Conservation (phyloP, 805 yeast species). For the Isabelozyma gotoi region DNA sequence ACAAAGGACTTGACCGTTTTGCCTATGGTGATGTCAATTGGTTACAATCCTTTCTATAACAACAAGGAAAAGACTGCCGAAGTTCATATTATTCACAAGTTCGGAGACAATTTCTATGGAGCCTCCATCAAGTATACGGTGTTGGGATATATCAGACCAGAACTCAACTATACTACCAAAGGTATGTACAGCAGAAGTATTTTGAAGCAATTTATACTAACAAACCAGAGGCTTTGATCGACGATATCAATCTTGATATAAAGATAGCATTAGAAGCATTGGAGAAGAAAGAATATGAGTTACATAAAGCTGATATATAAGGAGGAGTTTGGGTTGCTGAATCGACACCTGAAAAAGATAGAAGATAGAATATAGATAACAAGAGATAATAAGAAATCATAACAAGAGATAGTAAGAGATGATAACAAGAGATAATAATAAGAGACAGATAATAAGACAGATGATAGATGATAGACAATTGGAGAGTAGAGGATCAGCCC, state of each 20-base stretch:
- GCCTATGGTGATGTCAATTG: slow-evolving; percentile 95
- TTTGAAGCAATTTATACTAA: slow-evolving; percentile 14
- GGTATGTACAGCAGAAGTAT: slow-evolving; percentile 21
- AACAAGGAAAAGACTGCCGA: slow-evolving; percentile 83
- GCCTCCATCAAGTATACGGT: slow-evolving; percentile 67
- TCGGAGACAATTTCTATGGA: slow-evolving; percentile 74
- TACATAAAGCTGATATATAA: slow-evolving; percentile 5
- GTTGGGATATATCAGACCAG: slow-evolving; percentile 90
- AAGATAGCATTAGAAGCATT: slow-evolving; percentile 58
- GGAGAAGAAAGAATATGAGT: slow-evolving; percentile 13
- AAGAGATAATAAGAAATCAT: no score
- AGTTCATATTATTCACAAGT: slow-evolving; percentile 79
- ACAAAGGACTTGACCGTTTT: slow-evolving; percentile 45
- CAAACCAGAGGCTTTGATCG: slow-evolving; percentile 70
- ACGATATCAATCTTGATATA: slow-evolving; percentile 81
- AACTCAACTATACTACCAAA: slow-evolving; percentile 75
- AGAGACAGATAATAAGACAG: no score
- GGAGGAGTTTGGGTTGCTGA: no score
- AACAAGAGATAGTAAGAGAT: no score
- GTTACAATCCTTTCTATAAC: slow-evolving; percentile 91
- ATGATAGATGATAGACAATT: no score
- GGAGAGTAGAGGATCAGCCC: no score
- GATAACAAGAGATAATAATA: no score
- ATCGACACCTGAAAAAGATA: no score
- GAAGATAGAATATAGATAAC: background rate